Conservation (phyloP, 2,329 filamentous ascomycete species). For the Cercospora beticola region DNA sequence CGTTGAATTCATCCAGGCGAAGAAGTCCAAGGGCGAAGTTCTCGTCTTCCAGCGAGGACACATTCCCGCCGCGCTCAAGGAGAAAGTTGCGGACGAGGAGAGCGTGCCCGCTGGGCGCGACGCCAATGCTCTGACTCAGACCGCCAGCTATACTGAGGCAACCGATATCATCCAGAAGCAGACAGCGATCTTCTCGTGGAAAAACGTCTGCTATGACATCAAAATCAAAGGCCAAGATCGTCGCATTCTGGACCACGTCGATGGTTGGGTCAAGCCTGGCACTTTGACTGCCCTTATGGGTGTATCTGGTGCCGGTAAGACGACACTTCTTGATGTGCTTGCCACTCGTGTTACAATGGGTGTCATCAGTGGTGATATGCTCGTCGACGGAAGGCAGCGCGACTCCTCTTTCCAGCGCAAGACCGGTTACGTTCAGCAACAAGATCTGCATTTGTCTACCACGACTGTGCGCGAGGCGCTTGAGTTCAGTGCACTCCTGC, state of each 20-base stretch:
- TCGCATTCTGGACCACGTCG: slow-evolving; percentile 78
- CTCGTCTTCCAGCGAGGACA: slow-evolving; percentile 51
- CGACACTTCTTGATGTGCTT: slow-evolving; percentile 81
- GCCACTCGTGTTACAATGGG: slow-evolving; percentile 86
- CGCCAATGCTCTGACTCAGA: slow-evolving; percentile 30
- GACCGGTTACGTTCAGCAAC: slow-evolving; percentile 89
- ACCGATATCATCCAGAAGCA: slow-evolving; percentile 58
- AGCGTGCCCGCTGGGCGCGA: slow-evolving; percentile 14
- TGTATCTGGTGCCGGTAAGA: slow-evolving; percentile 91
- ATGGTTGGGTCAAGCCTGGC: slow-evolving; percentile 92
- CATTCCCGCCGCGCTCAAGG: slow-evolving; percentile 53
- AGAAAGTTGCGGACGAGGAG: slow-evolving; percentile 43
- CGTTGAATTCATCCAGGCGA: slow-evolving; percentile 49
- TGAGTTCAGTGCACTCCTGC: slow-evolving; percentile 79
- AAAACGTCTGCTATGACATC: slow-evolving; percentile 74
- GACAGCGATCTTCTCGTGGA: slow-evolving; percentile 82
- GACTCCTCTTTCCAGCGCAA: slow-evolving; percentile 86
- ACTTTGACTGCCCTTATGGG: slow-evolving; percentile 89
- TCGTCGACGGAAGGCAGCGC: slow-evolving; percentile 72
- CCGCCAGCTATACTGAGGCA: slow-evolving; percentile 40
- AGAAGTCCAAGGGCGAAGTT: slow-evolving; percentile 55
- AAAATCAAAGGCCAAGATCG: slow-evolving; percentile 76
- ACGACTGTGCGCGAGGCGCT: slow-evolving; percentile 86
- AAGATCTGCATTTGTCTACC: slow-evolving; percentile 83
- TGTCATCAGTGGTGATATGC: slow-evolving; percentile 81